These are phyloP conservation scores for Calonectria pauciramosa DNA, from an alignment of 2,329 filamentous ascomycete species.

Conservation along the genomic window DNA sequence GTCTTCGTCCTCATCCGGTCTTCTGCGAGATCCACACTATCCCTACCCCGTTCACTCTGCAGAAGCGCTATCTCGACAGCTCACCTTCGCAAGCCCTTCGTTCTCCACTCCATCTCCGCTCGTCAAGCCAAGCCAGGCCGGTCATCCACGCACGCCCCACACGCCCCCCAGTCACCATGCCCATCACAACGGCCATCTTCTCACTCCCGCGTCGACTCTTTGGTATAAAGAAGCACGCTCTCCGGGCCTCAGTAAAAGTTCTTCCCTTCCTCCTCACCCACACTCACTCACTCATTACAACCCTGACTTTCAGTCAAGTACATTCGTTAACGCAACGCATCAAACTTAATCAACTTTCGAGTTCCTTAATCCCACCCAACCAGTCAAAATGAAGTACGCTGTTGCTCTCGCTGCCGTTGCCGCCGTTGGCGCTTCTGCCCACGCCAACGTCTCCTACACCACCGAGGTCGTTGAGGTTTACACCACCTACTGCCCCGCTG, in stretches of 20 bases:
- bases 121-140: slow-evolving; percentile 11
- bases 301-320: slow-evolving; percentile 48
- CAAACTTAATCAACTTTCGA: slow-evolving; percentile 50
- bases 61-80: slow-evolving; percentile 27
- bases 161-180: slow-evolving; percentile 34
- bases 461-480: slow-evolving; percentile 76
- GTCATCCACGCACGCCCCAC: slow-evolving; percentile 22
- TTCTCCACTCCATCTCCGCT: slow-evolving; percentile 31
- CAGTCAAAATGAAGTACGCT: slow-evolving; percentile 77
- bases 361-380: slow-evolving; percentile 58
- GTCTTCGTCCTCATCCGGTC: slow-evolving; percentile 7
- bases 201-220: slow-evolving; percentile 35
- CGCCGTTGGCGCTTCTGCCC: slow-evolving; percentile 64
- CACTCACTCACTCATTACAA: slow-evolving; percentile 42
- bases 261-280: slow-evolving; percentile 60
- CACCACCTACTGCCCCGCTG: slow-evolving; percentile 80
- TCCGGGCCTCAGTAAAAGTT: slow-evolving; percentile 51
- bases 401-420: slow-evolving; percentile 66
- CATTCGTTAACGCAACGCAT: slow-evolving; percentile 42
- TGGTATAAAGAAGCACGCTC: slow-evolving; percentile 65
- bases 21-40: slow-evolving; percentile 1
- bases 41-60: slow-evolving; percentile 13
- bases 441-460: slow-evolving; percentile 63
- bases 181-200: slow-evolving; percentile 35
- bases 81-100: slow-evolving; percentile 13